Evolutionary conservation across 2,329 filamentous ascomycete species (phyloP), one percentile per base, ranked within the genome.

Genomic region (Tolypocladium tropicale): DNA sequence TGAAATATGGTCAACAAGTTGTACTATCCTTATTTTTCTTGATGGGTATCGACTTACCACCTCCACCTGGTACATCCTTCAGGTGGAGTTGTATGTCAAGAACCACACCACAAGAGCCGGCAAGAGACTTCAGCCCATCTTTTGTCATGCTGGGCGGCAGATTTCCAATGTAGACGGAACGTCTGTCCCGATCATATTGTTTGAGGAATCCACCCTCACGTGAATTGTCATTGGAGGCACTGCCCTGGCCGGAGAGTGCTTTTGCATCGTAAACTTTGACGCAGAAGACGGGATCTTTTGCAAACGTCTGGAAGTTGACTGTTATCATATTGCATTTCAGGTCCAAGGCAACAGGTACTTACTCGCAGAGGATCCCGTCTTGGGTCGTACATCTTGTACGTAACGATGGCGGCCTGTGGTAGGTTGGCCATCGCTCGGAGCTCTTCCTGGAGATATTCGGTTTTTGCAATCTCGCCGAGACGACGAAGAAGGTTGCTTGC

Each of bases 341-440:
- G 14, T 37, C 46, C 25, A 32, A 18, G 21, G 21, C 6, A n/a
- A 50, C 2, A 2, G 21, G 32, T 4, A 67, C 77, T 70, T 68
- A 81, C 79, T 30, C 68, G 63, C 33, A 76, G 68, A 5, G 81
- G 74, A 56, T 81, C 75, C 25, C 81, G 74, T 28, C 68, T 70
- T 4, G 76, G 69, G 57, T 83, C 78, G 53, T 80, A 84, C 59
- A 72, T 72, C 43, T 71, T 67, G 58, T 78, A 84, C 30, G 76
- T 72, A 33, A 82, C 74, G 6, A 81, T 60, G 2, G 81, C 70
- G 2, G 73, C 68, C 12, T 66, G 65, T 6, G 70, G 67, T 9
- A 77, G 62, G 0, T 64, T 62, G 55, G 76, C 66, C 7, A 63
- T 60, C 1, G 66, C 58, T 39, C 71, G 70, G 10, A 72, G 63